Evolutionary conservation across 805 yeast species (phyloP).

Genomic region (Cyberlindnera saturnus): DNA sequence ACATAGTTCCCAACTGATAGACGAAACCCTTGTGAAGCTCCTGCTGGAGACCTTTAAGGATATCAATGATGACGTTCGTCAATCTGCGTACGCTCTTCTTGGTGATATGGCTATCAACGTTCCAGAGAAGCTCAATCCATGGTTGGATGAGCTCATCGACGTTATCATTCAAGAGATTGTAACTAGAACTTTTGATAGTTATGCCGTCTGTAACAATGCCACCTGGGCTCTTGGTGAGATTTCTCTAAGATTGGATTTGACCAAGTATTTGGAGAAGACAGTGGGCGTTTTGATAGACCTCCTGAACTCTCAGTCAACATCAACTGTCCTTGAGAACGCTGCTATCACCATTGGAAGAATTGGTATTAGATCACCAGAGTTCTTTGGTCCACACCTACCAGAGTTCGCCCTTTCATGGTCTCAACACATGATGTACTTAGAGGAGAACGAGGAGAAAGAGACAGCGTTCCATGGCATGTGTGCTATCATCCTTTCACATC

Average conservation of each 20-base stretch:
- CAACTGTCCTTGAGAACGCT: conserved; percentile 74
- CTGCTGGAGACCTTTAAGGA: conserved; percentile 69
- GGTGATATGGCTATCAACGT: conserved; percentile 81
- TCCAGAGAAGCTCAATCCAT: conserved; percentile 27
- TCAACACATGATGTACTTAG: conserved; percentile 54
- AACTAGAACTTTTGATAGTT: conserved; percentile 40
- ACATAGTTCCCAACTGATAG: conserved; percentile 52
- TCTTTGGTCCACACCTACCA: conserved; percentile 51
- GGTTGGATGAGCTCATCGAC: conserved; percentile 48
- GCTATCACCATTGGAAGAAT: conserved; percentile 87
- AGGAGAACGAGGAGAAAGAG: conserved; percentile 84
- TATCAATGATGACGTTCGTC: conserved; percentile 81
- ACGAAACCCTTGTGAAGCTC: conserved; percentile 48
- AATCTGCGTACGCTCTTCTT: conserved; percentile 79
- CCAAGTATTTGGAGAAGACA: conserved; percentile 48
- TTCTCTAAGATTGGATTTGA: conserved; percentile 49
- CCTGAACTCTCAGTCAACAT: conserved; percentile 46
- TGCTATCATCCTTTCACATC: conserved; percentile 57
- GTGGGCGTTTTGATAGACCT: conserved; percentile 53
- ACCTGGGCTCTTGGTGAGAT: conserved; percentile 93
- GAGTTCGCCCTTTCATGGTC: conserved; percentile 68
- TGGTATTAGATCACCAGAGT: conserved; percentile 57
- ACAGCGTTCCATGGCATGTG: conserved; percentile 83
- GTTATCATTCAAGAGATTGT: conserved; percentile 66
- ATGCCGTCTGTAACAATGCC: conserved; percentile 79